phyloP scores from a whole-genome alignment of 805 yeast genomes.

The Nakazawaea populi region DNA sequence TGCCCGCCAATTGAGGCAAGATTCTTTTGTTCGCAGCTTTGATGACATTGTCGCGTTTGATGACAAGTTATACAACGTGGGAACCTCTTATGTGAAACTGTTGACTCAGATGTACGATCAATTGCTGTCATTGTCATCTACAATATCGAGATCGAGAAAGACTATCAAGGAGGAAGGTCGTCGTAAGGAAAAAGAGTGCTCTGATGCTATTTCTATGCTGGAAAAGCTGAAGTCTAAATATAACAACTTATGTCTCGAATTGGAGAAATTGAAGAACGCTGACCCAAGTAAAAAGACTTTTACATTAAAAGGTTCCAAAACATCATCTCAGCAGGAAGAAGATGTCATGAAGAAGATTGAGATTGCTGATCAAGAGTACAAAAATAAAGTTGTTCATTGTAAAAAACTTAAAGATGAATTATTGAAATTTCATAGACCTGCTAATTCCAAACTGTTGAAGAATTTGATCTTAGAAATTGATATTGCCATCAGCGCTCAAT shows the following conservation, averaged over 20 bases:
- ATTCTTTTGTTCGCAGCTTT: slow-evolving; percentile 61
- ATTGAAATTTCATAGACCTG: slow-evolving; percentile 71
- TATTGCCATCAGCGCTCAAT: slow-evolving; percentile 80
- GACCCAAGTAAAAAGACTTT: slow-evolving; percentile 85
- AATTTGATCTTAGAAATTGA: slow-evolving; percentile 82
- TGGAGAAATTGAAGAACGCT: slow-evolving; percentile 66
- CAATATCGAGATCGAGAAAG: slow-evolving; percentile 71
- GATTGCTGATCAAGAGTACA: slow-evolving; percentile 81
- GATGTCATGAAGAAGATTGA: slow-evolving; percentile 77
- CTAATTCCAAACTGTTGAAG: slow-evolving; percentile 61
- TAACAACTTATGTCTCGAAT: slow-evolving; percentile 74
- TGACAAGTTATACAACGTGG: slow-evolving; percentile 65
- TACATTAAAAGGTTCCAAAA: slow-evolving; percentile 71
- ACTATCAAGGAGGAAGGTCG: slow-evolving; percentile 74
- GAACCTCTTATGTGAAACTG: slow-evolving; percentile 71
- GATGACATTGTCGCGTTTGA: slow-evolving; percentile 71
- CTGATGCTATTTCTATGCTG: slow-evolving; percentile 75
- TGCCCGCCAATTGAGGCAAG: slow-evolving; percentile 40
- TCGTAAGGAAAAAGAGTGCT: slow-evolving; percentile 76
- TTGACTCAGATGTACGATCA: slow-evolving; percentile 85
- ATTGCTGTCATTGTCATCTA: slow-evolving; percentile 59
- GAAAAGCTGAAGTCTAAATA: slow-evolving; percentile 84
- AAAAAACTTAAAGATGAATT: slow-evolving; percentile 71
- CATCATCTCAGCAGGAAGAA: slow-evolving; percentile 86
- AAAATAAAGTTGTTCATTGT: slow-evolving; percentile 66